Conservation (phyloP, 78 protist species). For the Dictyostelium intermedium region DNA sequence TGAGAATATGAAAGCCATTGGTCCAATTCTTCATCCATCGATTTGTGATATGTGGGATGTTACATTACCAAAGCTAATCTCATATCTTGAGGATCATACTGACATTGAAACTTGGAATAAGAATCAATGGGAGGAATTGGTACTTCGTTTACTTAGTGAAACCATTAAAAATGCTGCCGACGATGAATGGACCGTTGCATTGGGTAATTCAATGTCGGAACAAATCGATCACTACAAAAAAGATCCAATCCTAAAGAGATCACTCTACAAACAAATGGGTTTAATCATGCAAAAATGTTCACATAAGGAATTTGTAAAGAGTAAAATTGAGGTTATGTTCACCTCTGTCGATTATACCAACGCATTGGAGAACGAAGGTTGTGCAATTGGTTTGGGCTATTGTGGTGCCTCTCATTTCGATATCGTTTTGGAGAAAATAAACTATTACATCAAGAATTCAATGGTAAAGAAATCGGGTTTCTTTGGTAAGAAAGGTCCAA, state of each 20-base stretch:
- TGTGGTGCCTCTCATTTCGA: conserved; percentile 76
- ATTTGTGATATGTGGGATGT: conserved; percentile 86
- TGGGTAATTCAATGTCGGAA: conserved; percentile 44
- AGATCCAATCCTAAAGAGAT: conserved; percentile 42
- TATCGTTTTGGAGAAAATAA: conserved; percentile 63
- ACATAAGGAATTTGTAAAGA: conserved; percentile 67
- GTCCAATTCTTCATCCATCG: conserved; percentile 81
- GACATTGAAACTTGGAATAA: conserved; percentile 15
- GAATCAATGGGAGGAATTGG: conserved; percentile 75
- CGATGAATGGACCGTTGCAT: conserved; percentile 82
- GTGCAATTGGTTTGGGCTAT: conserved; percentile 81
- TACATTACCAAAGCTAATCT: conserved; percentile 68
- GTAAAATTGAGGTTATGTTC: conserved; percentile 68
- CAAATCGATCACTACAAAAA: conserved; percentile 71
- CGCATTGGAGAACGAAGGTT: conserved; percentile 68
- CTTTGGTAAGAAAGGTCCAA: conserved; percentile 76
- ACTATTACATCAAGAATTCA: conserved; percentile 10
- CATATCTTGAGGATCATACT: conserved; percentile 42
- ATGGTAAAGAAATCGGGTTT: conserved; percentile 79
- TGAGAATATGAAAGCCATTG: conserved; percentile 47
- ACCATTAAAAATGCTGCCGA: conserved; percentile 77
- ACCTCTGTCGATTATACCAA: conserved; percentile 47
- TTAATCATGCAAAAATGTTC: conserved; percentile 63
- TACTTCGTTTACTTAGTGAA: conserved; percentile 54
- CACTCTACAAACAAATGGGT: conserved; percentile 73